These are phyloP conservation scores for Acacia acuminata DNA, from an alignment of 306 rosid genomes.

Conservation along the genomic window DNA sequence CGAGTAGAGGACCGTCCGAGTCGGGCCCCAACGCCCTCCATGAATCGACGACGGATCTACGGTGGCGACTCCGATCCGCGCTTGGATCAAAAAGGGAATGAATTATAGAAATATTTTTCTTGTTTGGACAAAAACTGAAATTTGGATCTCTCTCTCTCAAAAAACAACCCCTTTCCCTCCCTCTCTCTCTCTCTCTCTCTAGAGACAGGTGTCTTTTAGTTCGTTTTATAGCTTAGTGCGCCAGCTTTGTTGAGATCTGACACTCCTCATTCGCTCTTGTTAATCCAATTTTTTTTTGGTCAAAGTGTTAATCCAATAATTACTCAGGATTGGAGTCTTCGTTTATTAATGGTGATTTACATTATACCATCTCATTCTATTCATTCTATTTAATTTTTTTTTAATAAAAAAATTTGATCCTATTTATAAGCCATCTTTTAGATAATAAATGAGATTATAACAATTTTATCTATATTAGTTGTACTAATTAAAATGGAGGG, in stretches of 20 bases:
- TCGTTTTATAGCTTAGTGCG: constrained; percentile 34
- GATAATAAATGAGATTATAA: too few relatives aligned
- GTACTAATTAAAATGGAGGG: too few relatives aligned
- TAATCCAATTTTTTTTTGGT: too few relatives aligned
- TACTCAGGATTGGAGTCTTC: too few relatives aligned
- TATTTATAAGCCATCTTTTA: too few relatives aligned
- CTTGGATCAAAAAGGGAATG: background rate
- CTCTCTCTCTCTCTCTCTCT: constrained; percentile 28
- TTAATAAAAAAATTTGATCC: too few relatives aligned
- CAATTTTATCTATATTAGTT: too few relatives aligned
- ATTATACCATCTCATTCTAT: too few relatives aligned
- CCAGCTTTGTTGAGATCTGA: constrained; percentile 24
- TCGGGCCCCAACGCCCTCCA: constrained; percentile 99
- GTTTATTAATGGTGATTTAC: too few relatives aligned
- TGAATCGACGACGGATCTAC: constrained; percentile 45
- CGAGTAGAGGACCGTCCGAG: constrained; percentile 94
- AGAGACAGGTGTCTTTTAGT: background rate
- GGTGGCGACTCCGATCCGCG: constrained; percentile 51
- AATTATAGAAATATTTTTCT: background rate
- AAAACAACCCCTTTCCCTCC: background rate
- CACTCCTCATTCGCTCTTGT: background rate
- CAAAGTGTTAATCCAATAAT: too few relatives aligned
- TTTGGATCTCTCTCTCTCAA: constrained; percentile 20
- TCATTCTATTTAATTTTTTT: too few relatives aligned
- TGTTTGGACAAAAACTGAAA: background rate